Percentiles rank a stretch among this genome's conserved stretches.
phyloP scores from a whole-genome alignment of 2,329 filamentous ascomycete genomes.

The Pseudogymnoascus sp. region DNA sequence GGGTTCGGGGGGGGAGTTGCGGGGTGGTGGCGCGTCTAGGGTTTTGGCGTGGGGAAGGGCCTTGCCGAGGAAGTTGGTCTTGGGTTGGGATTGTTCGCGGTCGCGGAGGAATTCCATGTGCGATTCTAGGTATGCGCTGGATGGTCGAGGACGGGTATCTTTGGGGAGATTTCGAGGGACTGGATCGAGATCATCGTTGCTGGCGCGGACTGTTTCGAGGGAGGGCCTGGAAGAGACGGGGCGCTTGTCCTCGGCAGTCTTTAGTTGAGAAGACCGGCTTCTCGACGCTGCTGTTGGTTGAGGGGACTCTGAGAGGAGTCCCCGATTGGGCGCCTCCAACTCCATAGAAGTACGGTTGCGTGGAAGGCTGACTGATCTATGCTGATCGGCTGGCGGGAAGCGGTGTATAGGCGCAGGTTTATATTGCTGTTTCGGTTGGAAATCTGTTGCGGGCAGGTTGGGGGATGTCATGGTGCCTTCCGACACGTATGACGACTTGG shows the following conservation, averaged over 20 bases:
- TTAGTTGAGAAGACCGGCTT: slow-evolving; percentile 28
- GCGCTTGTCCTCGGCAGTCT: slow-evolving; percentile 20
- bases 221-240: slow-evolving; percentile 56
- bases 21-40: slow-evolving; percentile 17
- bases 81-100: slow-evolving; percentile 43
- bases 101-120: slow-evolving; percentile 78
- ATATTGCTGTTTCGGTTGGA: slow-evolving; percentile 17
- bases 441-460: slow-evolving; percentile 32
- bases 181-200: slow-evolving; percentile 51
- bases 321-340: slow-evolving; percentile 12
- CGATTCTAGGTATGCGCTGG: slow-evolving; percentile 75
- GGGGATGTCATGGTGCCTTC: slow-evolving; percentile 76
- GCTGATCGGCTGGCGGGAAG: slow-evolving; percentile 29
- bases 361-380: slow-evolving; percentile 45
- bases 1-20: slow-evolving; percentile 33
- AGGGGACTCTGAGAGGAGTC: slow-evolving; percentile 17
- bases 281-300: slow-evolving; percentile 17
- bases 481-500: slow-evolving; percentile 47
- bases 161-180: slow-evolving; percentile 44
- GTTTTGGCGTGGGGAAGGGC: slow-evolving; percentile 21
- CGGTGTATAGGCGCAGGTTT: slow-evolving; percentile 21
- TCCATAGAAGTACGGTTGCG: slow-evolving; percentile 19
- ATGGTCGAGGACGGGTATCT: slow-evolving; percentile 56
- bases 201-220: slow-evolving; percentile 61
- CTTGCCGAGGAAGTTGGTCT: slow-evolving; percentile 21